Evolutionary conservation across 108 stramenopile genomes (phyloP), one percentile per base, ranked within the genome.

Genomic region (Nitzschia palea): DNA sequence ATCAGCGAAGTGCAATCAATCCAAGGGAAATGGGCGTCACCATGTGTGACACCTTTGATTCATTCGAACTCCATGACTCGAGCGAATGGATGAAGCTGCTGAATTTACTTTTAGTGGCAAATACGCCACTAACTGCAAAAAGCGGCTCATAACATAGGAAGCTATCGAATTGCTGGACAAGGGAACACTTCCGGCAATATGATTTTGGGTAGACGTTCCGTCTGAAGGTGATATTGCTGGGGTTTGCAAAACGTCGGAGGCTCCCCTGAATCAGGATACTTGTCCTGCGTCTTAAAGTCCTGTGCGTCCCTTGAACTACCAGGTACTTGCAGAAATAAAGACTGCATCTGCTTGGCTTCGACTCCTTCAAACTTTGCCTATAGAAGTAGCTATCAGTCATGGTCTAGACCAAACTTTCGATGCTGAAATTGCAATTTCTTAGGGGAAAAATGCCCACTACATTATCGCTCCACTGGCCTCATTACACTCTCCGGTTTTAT

Each of bases 51-150:
- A 6, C 4, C 25, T 4, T 45, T n/a, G 4, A 8, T 14, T 18
- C 23, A 12, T 5, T 12, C 6, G 22, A 50, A 8, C 3, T 22
- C 29, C 8, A 18, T n/a, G 8, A 40, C 9, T 32, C 58, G 58
- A 14, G 20, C 34, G 3, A 8, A 6, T 48, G 45, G 62, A 64
- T 32, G 62, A 64, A 50, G 62, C 47, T 3, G 47, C 32, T 23
- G 62, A 64, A 17, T 8, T 64, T 48, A 10, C 50, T n/a, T n/a
- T n/a, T n/a, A n/a, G n/a, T 4, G 62, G 31, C 4, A 5, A 9
- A n/a, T 32, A 27, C 29, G 62, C 62, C 17, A 64, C 62, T 3
- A n/a, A n/a, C n/a, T n/a, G n/a, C n/a, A n/a, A n/a, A n/a, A 64
- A 64, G 20, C 62, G 62, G 5, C 6, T 64, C 30, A 3, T 64